Percentiles rank a stretch among this genome's conserved stretches.
These are phyloP conservation scores for Isatis tinctoria DNA, from an alignment of 345 rosid genomes.

Conservation along the genomic window DNA sequence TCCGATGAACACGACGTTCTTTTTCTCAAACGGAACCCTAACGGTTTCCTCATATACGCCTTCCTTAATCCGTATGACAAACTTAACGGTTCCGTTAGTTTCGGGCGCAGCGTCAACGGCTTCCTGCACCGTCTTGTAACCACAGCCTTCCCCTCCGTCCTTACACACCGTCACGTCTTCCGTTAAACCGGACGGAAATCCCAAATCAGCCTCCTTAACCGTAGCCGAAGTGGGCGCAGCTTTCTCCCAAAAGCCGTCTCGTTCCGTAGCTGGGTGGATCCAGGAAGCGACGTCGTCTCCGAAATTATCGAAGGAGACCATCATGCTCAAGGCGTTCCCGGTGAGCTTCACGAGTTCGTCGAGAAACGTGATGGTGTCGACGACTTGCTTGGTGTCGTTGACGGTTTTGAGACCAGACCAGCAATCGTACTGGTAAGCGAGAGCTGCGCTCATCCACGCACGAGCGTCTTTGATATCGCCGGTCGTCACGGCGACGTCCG, in stretches of 20 bases:
- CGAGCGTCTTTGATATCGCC: conserved; percentile 62
- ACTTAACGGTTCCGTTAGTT: conserved; percentile 36
- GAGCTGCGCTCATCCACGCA: conserved; percentile 78
- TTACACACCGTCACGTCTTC: conserved; percentile 73
- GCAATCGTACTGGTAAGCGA: conserved; percentile 75
- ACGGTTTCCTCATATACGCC: conserved; percentile 84
- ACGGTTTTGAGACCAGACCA: conserved; percentile 64
- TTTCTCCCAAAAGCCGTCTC: conserved; percentile 66
- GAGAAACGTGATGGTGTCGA: conserved; percentile 53
- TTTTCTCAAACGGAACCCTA: conserved; percentile 71
- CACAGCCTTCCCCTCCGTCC: conserved; percentile 31
- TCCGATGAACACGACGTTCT: conserved; percentile 73
- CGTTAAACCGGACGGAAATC: conserved; percentile 45
- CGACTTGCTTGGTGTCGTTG: conserved; percentile 52
- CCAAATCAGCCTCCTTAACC: conserved; percentile 20
- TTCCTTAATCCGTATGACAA: conserved; percentile 59
- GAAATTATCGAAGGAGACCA: conserved; percentile 49
- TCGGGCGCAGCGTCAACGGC: conserved; percentile 82
- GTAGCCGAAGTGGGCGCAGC: conserved; percentile 11
- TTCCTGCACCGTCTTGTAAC: conserved; percentile 61
- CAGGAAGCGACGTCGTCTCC: conserved; percentile 50
- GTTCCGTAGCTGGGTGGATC: conserved; percentile 72
- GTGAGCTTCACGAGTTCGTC: conserved; percentile 40
- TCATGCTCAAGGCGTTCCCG: conserved; percentile 76
- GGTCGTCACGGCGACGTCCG: conserved; percentile 34